Percentiles rank a stretch among this genome's conserved stretches.
These are phyloP conservation scores for Oidiodendron maius DNA, from an alignment of 495 filamentous ascomycete species.

Conservation along the genomic window DNA sequence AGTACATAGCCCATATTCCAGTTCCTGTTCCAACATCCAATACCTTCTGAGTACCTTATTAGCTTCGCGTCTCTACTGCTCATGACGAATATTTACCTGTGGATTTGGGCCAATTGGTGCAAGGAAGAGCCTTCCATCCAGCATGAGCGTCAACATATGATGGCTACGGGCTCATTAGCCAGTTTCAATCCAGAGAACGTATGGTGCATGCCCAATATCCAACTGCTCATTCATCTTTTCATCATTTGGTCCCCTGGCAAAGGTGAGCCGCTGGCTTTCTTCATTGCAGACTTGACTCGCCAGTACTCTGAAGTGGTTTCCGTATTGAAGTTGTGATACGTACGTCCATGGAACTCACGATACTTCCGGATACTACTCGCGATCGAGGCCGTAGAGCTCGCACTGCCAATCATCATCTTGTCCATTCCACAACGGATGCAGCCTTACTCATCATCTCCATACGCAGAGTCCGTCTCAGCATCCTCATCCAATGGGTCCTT, in stretches of 20 bases:
- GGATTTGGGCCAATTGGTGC: neutral
- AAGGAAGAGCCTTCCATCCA: slow-evolving; percentile 1
- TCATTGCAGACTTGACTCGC: slow-evolving; percentile 17
- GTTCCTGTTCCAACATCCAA: slow-evolving; percentile 65
- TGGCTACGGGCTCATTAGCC: slow-evolving; percentile 5
- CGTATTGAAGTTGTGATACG: neutral
- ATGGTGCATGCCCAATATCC: slow-evolving; percentile 2
- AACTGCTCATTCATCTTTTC: neutral
- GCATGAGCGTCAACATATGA: slow-evolving; percentile 1
- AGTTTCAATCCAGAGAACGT: too few species aligned
- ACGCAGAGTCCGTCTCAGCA: slow-evolving; percentile 1
- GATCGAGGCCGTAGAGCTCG: neutral
- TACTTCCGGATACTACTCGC: neutral
- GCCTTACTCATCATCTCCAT: neutral
- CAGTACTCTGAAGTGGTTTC: neutral
- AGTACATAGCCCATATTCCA: slow-evolving; percentile 38
- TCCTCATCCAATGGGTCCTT: too few species aligned
- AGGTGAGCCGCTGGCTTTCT: slow-evolving; percentile 17
- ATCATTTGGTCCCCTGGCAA: neutral
- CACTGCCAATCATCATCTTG: neutral
- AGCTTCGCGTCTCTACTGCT: too few species aligned
- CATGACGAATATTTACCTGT: too few species aligned
- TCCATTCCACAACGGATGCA: too few species aligned
- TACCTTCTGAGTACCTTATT: too few species aligned
- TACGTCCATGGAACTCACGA: neutral